phyloP scores from a whole-genome alignment of 2,329 filamentous ascomycete species.

The Cordyceps militaris region DNA sequence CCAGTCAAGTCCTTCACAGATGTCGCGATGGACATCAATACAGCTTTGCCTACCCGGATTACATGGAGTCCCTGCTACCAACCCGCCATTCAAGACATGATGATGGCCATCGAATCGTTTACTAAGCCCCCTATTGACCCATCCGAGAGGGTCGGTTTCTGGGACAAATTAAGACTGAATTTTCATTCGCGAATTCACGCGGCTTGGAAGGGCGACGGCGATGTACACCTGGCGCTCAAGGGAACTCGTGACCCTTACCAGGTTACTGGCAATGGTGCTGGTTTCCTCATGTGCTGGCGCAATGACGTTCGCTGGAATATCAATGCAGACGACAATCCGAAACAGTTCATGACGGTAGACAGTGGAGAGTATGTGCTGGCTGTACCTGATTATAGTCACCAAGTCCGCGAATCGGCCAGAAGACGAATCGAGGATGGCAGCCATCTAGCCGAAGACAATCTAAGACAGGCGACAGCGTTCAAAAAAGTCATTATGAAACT shows the following conservation, averaged over 20 bases:
- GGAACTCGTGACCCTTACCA: slow-evolving; percentile 87
- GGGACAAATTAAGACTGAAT: slow-evolving; percentile 93
- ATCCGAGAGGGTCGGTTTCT: slow-evolving; percentile 91
- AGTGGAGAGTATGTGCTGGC: slow-evolving; percentile 94
- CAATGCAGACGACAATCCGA: slow-evolving; percentile 77
- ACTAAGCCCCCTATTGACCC: slow-evolving; percentile 92
- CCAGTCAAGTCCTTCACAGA: slow-evolving; percentile 96
- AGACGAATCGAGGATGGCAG: slow-evolving; percentile 49
- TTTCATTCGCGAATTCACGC: slow-evolving; percentile 89
- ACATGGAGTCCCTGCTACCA: slow-evolving; percentile 98
- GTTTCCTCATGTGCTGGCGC: slow-evolving; percentile 98
- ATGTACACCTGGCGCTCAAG: slow-evolving; percentile 90
- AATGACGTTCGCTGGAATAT: slow-evolving; percentile 87
- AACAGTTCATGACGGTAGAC: slow-evolving; percentile 90
- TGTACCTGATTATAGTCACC: slow-evolving; percentile 85
- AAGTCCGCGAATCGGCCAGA: slow-evolving; percentile 61
- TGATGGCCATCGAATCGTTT: slow-evolving; percentile 98
- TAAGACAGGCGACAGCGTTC: slow-evolving; percentile 73
- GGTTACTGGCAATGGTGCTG: slow-evolving; percentile 85
- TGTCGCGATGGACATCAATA: slow-evolving; percentile 87
- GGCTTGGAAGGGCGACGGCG: slow-evolving; percentile 90
- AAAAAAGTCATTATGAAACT: slow-evolving; percentile 99
- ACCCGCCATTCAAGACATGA: slow-evolving; percentile 97
- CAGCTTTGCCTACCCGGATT: slow-evolving; percentile 81
- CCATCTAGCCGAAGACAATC: slow-evolving; percentile 54